Evolutionary conservation across 1,284 basidiomycete genomes (phyloP).

Genomic region (Schizophyllum commune): DNA sequence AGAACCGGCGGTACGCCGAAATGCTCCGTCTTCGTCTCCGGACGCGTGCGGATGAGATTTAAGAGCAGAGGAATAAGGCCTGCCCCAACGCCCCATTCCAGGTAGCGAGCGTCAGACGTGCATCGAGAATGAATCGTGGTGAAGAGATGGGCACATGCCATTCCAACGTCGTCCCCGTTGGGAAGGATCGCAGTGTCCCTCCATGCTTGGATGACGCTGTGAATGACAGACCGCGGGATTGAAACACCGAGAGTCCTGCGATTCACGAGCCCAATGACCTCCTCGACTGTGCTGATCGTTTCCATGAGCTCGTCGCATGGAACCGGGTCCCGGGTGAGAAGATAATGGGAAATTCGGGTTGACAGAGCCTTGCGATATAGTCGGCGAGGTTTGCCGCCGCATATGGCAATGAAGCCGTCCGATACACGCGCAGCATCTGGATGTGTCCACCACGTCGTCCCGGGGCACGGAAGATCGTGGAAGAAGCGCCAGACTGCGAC

Average conservation of each 20-base stretch:
- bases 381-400: not conserved
- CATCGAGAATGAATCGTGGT: not conserved
- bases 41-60: not conserved
- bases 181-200: not conserved
- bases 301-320: not conserved
- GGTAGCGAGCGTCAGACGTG: not conserved
- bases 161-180: not conserved
- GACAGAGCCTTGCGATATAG: not conserved
- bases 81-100: not conserved
- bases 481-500: not conserved
- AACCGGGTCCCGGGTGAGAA: not conserved
- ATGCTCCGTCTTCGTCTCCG: not conserved
- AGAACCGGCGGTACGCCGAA: not conserved
- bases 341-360: not conserved
- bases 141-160: not conserved
- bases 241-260: not conserved
- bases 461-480: not conserved
- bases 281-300: not conserved
- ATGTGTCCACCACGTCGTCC: not conserved
- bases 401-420: not conserved
- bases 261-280: not conserved
- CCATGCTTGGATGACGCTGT: not conserved
- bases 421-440: not conserved
- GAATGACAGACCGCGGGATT: not conserved
- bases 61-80: not conserved